Evolutionary conservation across 1,284 basidiomycete genomes (phyloP).

Genomic region (Peniophora sp.): DNA sequence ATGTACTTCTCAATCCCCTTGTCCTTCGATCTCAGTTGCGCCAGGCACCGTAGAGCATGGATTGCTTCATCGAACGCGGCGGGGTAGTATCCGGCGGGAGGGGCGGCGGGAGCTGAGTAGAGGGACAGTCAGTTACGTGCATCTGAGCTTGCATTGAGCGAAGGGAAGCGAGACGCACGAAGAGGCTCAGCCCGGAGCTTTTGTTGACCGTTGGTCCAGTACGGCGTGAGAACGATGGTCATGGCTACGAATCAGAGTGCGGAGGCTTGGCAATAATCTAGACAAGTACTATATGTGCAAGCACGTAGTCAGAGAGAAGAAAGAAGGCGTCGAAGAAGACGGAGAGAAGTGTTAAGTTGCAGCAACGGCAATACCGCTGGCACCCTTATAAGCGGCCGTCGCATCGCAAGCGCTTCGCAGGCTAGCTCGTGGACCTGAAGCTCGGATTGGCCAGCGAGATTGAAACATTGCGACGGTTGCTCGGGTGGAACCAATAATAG

Average conservation of each 20-base stretch:
- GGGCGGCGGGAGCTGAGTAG: slow-evolving; percentile 35
- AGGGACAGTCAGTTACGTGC: slow-evolving; percentile 9
- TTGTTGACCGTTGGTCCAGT: slow-evolving; percentile 59
- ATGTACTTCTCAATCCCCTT: slow-evolving; percentile 77
- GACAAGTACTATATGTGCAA: no score
- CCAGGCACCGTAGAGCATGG: slow-evolving; percentile 55
- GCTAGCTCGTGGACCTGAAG: no score
- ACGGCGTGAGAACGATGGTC: slow-evolving; percentile 63
- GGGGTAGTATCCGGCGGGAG: slow-evolving; percentile 55
- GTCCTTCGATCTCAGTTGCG: slow-evolving; percentile 69
- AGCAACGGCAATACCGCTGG: no score
- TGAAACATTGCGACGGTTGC: no score
- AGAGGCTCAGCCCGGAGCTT: slow-evolving; percentile 55
- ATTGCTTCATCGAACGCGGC: slow-evolving; percentile 45
- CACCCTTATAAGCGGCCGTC: no score
- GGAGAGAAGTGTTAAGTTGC: no score
- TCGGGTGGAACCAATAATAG: no score
- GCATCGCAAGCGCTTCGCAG: no score
- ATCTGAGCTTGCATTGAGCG: no score
- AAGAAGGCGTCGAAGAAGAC: no score
- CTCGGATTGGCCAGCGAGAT: no score
- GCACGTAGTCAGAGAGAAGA: no score
- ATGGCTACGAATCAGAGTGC: slow-evolving; percentile 23
- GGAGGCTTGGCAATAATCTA: neutral
- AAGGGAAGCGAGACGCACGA: slow-evolving; percentile 32